Evolutionary conservation across 306 rosid genomes (phyloP), one percentile per base, ranked within the genome.

Genomic region (Cucumis hystrix): DNA sequence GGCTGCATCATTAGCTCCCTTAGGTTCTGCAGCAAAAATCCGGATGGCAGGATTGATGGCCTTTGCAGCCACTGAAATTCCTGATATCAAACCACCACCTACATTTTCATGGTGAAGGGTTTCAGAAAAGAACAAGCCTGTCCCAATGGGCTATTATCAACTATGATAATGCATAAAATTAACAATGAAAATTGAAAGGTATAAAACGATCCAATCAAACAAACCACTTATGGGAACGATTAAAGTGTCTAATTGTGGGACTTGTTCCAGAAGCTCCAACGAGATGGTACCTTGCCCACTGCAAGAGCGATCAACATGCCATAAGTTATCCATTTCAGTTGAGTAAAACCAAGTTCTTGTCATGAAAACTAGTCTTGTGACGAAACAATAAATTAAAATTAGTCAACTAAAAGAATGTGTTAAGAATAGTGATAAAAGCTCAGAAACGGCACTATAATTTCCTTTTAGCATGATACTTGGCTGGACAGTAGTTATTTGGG

Each of bases 221-320:
- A 54, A 78, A 94, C 98, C 97, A 79, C 97, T 94, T 77, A 94
- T 90, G 67, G 97, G 97, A 33, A 87, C 97, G 40, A 91, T 83
- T 39, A 91, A 80, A 8, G 89, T 79, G 84, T 94, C 97, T 49
- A 94, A 49, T 74, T 89, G 88, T 40, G 97, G 92, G 56, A 76
- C 92, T 83, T 91, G 96, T 81, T 91, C 97, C 80, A 94, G 83
- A 82, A 94, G 80, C 88, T 94, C 96, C 80, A 94, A 83, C 25
- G 94, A 84, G 70, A 91, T 80, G 79, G 98, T 94, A 77, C 97
- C 98, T 82, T 94, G 98, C 69, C 97, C 98, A 65, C 98, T 91
- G 87, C 93, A 89, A 85, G 84, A 86, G 77, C 75, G 69, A 43
- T 18, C 54, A 72, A 78, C 67, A 73, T 25, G 28, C 7, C 77